phyloP scores from a whole-genome alignment of 148 eudicot species.

The Rhododendron vialii region DNA sequence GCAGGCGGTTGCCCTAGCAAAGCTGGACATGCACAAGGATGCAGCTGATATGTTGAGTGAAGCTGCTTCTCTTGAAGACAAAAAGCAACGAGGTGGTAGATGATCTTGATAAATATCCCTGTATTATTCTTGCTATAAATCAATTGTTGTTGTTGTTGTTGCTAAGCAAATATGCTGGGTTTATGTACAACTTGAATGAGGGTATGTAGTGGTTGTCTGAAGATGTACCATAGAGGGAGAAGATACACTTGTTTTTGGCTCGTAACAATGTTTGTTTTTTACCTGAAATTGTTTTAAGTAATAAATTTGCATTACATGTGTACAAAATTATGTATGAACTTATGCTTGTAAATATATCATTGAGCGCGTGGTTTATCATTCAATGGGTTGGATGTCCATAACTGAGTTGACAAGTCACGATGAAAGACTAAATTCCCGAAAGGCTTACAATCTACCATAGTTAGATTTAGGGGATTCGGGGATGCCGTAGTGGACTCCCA shows the following conservation, averaged over 20 bases:
- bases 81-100: constrained; percentile 35
- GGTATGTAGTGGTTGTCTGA: not conserved
- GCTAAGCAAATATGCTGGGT: not conserved
- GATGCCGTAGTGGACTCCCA: not conserved
- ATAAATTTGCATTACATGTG: not conserved
- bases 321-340: not conserved
- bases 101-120: constrained; percentile 9
- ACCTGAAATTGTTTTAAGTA: not conserved
- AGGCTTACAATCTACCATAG: not conserved
- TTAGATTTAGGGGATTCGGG: not conserved
- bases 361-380: not conserved
- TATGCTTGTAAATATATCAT: not conserved
- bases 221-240: not conserved
- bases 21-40: constrained; percentile 87
- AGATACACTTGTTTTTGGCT: not conserved
- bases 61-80: constrained; percentile 76
- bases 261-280: not conserved
- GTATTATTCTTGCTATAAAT: not conserved
- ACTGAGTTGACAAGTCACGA: not conserved
- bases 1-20: constrained; percentile 91
- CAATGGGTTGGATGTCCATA: not conserved
- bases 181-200: constrained; percentile 3
- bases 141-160: not conserved
- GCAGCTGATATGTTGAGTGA: constrained; percentile 88
- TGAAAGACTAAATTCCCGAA: not conserved